Evolutionary conservation across 2,329 filamentous ascomycete genomes (phyloP), one percentile per base, ranked within the genome.

Genomic region (Colletotrichum plurivorum): DNA sequence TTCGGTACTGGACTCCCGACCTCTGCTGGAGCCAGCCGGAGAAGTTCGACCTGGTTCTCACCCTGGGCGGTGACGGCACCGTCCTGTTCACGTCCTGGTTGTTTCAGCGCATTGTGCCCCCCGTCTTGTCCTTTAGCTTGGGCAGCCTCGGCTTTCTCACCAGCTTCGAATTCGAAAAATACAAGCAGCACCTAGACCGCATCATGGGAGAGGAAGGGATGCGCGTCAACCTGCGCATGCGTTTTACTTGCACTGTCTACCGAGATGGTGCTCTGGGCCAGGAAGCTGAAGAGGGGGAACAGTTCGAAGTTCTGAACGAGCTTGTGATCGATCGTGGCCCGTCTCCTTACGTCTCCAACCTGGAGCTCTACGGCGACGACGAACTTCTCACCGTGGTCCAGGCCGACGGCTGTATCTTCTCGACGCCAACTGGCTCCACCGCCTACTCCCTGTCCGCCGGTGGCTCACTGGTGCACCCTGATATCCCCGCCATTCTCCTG

Each of bases 261-360:
- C 92, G 95, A 52, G 87, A 92, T 73, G 89, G 88, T 36, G 80
- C 83, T 4, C 79, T 83, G 2, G 88, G 87, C 12, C 85, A 89
- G n/a, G 89, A 90, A 46, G 88, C 92, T 73, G 92, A 96, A 74
- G 95, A 98, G 80, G 94, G 92, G 52, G 95, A 98, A 83, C 95
- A 97, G 76, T 98, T 98, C 72, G 96, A 99, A 83, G 95, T 99
- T 20, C 90, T 99, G 72, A 99, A 99, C 81, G 96, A 99, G 83
- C 90, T 99, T 59, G 95, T 99, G 80, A 98, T 99, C 75, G 96
- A 99, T 82, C 93, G 96, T 69, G 96, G 96, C 72, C 96, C 96
- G 76, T 97, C 94, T 16, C 95, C 95, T 20, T 99, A 98, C 78
- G 95, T 99, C 68, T 98, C 95, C 51, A 97, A 97, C 81, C 87